Evolutionary conservation across 2,329 filamentous ascomycete species (phyloP).

Genomic region (Cryoendolithus antarcticus): DNA sequence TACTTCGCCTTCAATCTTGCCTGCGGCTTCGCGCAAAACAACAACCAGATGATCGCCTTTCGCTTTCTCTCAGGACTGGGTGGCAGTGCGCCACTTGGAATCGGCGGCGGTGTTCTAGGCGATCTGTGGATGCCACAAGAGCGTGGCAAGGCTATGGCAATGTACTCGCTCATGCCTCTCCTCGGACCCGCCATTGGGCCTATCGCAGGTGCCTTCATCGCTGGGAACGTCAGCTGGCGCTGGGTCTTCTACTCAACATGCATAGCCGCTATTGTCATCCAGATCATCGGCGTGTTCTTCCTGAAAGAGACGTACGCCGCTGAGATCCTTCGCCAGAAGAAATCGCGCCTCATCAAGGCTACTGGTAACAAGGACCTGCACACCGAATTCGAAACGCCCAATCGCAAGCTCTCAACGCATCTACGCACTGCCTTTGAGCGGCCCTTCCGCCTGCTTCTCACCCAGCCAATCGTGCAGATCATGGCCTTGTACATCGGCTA

Average conservation of each 20-base stretch:
- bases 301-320: slow-evolving; percentile 55
- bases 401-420: slow-evolving; percentile 20
- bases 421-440: slow-evolving; percentile 21
- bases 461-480: slow-evolving; percentile 26
- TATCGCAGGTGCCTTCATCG: slow-evolving; percentile 53
- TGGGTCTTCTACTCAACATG: slow-evolving; percentile 62
- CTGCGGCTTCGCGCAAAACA: slow-evolving; percentile 24
- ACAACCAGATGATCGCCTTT: slow-evolving; percentile 23
- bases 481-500: slow-evolving; percentile 27
- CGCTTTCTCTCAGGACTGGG: slow-evolving; percentile 27
- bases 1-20: slow-evolving; percentile 27
- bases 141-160: slow-evolving; percentile 48
- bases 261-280: slow-evolving; percentile 49
- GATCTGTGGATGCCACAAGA: slow-evolving; percentile 51
- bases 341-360: slow-evolving; percentile 42
- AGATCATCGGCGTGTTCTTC: slow-evolving; percentile 49
- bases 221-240: slow-evolving; percentile 53
- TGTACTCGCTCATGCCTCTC: slow-evolving; percentile 52
- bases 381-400: slow-evolving; percentile 33
- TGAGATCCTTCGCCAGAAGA: slow-evolving; percentile 47
- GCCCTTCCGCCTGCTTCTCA: slow-evolving; percentile 24
- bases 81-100: slow-evolving; percentile 25
- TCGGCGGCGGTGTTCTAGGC: slow-evolving; percentile 27
- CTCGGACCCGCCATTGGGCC: slow-evolving; percentile 55
- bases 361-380: slow-evolving; percentile 49